Evolutionary conservation across 2,329 filamentous ascomycete genomes (phyloP), one percentile per base, ranked within the genome.

Genomic region (Exophiala sideris): DNA sequence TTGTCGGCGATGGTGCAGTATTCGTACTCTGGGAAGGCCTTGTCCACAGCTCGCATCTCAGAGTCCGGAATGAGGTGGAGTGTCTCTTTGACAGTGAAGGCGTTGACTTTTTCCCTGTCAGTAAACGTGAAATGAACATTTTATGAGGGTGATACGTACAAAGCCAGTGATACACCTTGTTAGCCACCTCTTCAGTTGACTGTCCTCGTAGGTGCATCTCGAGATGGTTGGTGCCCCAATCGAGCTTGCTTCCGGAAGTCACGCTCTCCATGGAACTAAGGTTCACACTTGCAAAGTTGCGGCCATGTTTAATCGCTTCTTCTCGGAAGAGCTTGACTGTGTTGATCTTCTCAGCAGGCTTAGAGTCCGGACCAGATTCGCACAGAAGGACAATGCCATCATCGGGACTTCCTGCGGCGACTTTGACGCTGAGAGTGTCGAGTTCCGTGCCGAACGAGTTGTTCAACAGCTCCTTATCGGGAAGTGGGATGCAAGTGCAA

Each of bases 171-270:
- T 53, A 60, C 40, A 64, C 52, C 21, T 52, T 46, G 33, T 60
- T 38, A 16, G 61, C 50, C 11, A 58, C 50, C 38, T 56, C 52
- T 32, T 56, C 42, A 36, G 41, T 40, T 9, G 45, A 48, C 32
- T 54, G n/a, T 16, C 33, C 32, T 20, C 41, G n/a, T 14, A 61
- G 40, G 41, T 49, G 39, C 29, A 62, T 9, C n/a, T 62, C 56
- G 29, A 64, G 54, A 51, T 64, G 59, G 40, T 63, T 61, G 12
- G 52, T 51, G 10, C 56, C 57, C 45, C 52, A 62, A 18, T 50
- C 50, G 11, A 14, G 12, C 35, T 34, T 32, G 10, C 50, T 47
- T 9, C 45, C 45, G 24, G 35, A n/a, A 21, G 35, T 32, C 18
- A 52, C 48, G 7, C 45, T 48, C 2, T 50, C 11, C 11, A 42